Evolutionary conservation across 352 stramenopile genomes (phyloP).

Genomic region (Phytophthora pisi): DNA sequence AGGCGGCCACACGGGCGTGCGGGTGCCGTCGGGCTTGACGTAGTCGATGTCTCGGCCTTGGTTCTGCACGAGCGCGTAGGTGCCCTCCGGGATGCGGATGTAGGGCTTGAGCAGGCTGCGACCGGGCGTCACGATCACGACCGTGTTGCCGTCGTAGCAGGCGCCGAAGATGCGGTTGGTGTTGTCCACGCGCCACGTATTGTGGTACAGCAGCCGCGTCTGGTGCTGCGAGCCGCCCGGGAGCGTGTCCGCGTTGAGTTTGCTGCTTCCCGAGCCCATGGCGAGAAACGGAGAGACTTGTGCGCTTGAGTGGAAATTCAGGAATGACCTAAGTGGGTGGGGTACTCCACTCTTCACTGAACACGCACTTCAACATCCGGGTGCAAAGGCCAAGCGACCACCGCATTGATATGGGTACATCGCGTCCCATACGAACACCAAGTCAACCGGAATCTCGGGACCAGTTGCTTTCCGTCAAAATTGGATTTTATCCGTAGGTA

Average conservation of each 20-base stretch:
- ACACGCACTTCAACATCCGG: slow-evolving; percentile 23
- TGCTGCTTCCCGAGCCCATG: slow-evolving; percentile 28
- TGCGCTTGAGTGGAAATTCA: slow-evolving; percentile 22
- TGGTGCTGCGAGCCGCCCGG: slow-evolving; percentile 45
- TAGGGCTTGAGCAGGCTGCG: slow-evolving; percentile 71
- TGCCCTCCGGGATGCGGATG: slow-evolving; percentile 88
- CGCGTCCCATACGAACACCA: slow-evolving; percentile 16
- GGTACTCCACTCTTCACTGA: too few species aligned
- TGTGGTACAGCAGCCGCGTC: slow-evolving; percentile 68
- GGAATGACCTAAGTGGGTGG: slow-evolving; percentile 8
- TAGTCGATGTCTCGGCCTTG: slow-evolving; percentile 82
- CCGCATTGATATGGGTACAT: slow-evolving; percentile 22
- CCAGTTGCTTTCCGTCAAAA: not conserved
- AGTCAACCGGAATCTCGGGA: slow-evolving; percentile 18
- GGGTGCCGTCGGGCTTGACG: slow-evolving; percentile 45
- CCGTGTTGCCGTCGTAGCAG: slow-evolving; percentile 83
- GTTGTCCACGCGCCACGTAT: slow-evolving; percentile 63
- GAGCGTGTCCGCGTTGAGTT: slow-evolving; percentile 20
- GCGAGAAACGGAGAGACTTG: slow-evolving; percentile 20
- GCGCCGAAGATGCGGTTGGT: slow-evolving; percentile 79
- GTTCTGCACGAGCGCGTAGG: slow-evolving; percentile 87
- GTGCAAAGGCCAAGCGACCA: slow-evolving; percentile 7
- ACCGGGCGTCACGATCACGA: slow-evolving; percentile 80
- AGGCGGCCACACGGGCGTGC: slow-evolving; percentile 69
- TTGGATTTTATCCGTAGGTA: slow-evolving; percentile 16